Conservation (phyloP, 768 basidiomycete genomes). For the Cytidiella melzeri region DNA sequence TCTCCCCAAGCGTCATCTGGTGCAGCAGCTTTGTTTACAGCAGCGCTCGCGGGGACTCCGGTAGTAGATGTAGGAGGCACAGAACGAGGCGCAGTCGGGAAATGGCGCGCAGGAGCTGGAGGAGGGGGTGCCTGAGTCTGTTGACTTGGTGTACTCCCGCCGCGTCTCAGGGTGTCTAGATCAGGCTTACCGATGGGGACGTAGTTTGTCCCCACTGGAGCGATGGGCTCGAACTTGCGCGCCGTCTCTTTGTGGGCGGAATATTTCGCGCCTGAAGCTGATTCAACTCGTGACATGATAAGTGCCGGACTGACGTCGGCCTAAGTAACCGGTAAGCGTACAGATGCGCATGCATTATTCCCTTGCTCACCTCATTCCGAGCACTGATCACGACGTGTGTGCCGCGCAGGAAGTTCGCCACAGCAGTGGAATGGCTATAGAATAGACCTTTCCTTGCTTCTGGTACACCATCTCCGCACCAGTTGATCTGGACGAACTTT, state of each 20-base stretch:
- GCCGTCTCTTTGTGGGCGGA: slow-evolving; percentile 74
- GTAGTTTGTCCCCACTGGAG: slow-evolving; percentile 74
- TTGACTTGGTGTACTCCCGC: background rate
- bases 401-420: slow-evolving; percentile 75
- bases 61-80: slow-evolving; percentile 29
- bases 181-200: slow-evolving; percentile 71
- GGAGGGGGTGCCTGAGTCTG: slow-evolving; percentile 9
- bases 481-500: slow-evolving; percentile 94
- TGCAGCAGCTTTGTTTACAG: slow-evolving; percentile 20
- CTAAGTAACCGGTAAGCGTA: slow-evolving; percentile 29
- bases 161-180: slow-evolving; percentile 46
- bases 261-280: slow-evolving; percentile 88
- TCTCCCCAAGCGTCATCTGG: slow-evolving; percentile 55
- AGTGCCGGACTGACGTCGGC: slow-evolving; percentile 72
- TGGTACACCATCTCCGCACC: slow-evolving; percentile 97
- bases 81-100: slow-evolving; percentile 40
- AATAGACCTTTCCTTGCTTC: slow-evolving; percentile 89
- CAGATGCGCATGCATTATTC: background rate
- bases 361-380: slow-evolving; percentile 69
- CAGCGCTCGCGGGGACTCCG: slow-evolving; percentile 21
- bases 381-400: slow-evolving; percentile 84
- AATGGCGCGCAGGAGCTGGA: slow-evolving; percentile 18
- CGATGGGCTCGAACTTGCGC: slow-evolving; percentile 71
- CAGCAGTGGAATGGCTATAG: slow-evolving; percentile 77
- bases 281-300: slow-evolving; percentile 84